A percentile compares a stretch with the other conserved stretches of the same genome.
phyloP scores from a whole-genome alignment of 176 grass and related monocot genomes.

The Cenchrus purpureus region DNA sequence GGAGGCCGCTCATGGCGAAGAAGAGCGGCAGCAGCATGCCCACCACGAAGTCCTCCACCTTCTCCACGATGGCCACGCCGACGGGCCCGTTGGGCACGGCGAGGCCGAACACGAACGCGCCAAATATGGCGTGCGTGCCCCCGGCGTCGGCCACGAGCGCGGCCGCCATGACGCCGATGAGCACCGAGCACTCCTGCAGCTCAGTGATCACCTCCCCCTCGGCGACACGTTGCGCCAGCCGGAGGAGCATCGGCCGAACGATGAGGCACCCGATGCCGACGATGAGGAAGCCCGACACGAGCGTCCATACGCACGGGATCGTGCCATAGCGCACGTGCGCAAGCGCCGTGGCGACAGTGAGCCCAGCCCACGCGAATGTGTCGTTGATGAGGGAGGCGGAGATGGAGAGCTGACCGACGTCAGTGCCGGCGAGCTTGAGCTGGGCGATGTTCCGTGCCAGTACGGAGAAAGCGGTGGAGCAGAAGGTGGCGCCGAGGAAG shows the following conservation, averaged over 20 bases:
- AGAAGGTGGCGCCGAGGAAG: conserved; percentile 65
- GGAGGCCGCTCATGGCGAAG: conserved; percentile 71
- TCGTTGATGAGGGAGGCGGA: conserved; percentile 67
- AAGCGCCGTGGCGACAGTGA: conserved; percentile 56
- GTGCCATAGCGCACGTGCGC: conserved; percentile 7
- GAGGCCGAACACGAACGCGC: conserved; percentile 75
- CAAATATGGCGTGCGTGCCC: conserved; percentile 75
- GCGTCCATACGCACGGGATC: conserved; percentile 33
- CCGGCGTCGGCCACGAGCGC: conserved; percentile 59
- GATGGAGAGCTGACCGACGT: conserved; percentile 69
- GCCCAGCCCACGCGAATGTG: conserved; percentile 53
- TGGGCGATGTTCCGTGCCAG: conserved; percentile 68
- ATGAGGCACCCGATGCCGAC: conserved; percentile 37
- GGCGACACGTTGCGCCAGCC: conserved; percentile 24
- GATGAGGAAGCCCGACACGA: conserved; percentile 42
- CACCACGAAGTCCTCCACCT: conserved; percentile 67
- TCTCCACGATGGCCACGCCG: conserved; percentile 64
- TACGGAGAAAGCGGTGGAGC: conserved; percentile 72
- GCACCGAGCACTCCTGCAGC: conserved; percentile 48
- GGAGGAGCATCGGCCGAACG: conserved; percentile 44
- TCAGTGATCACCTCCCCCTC: conserved; percentile 49
- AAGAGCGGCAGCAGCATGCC: conserved; percentile 68
- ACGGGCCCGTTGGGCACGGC: conserved; percentile 72
- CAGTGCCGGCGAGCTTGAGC: conserved; percentile 71
- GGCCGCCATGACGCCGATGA: conserved; percentile 66